Evolutionary conservation across 495 filamentous ascomycete species (phyloP).

Genomic region (Lichina pygmaea): DNA sequence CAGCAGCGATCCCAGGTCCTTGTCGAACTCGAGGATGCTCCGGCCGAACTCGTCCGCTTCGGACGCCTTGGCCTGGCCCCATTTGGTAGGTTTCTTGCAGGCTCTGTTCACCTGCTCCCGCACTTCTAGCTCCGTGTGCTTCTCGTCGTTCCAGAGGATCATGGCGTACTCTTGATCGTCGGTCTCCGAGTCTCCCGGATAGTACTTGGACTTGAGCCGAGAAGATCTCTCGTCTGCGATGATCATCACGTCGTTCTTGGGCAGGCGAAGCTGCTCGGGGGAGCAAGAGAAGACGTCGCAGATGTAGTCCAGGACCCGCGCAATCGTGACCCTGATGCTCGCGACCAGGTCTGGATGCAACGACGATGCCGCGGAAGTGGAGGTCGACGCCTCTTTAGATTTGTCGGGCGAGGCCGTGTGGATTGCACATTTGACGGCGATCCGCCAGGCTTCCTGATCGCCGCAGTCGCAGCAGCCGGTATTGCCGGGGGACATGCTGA

Average conservation of each 20-base stretch:
- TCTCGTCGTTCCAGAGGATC: slow-evolving; percentile 96
- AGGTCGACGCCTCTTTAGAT: slow-evolving; percentile 27
- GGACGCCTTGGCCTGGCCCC: slow-evolving; percentile 47
- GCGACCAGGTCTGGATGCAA: slow-evolving; percentile 48
- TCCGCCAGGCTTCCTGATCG: slow-evolving; percentile 75
- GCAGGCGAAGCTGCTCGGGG: slow-evolving; percentile 71
- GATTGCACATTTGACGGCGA: slow-evolving; percentile 76
- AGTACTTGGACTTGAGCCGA: slow-evolving; percentile 41
- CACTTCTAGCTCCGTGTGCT: slow-evolving; percentile 87
- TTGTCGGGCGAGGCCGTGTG: slow-evolving; percentile 35
- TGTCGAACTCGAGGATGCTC: slow-evolving; percentile 51
- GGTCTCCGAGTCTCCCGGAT: slow-evolving; percentile 25
- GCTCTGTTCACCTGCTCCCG: slow-evolving; percentile 69
- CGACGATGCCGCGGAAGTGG: slow-evolving; percentile 24
- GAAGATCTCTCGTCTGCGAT: slow-evolving; percentile 57
- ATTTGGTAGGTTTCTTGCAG: slow-evolving; percentile 41
- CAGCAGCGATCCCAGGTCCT: slow-evolving; percentile 42
- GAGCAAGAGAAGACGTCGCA: slow-evolving; percentile 95
- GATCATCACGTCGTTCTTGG: slow-evolving; percentile 58
- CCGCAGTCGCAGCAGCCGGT: slow-evolving; percentile 95
- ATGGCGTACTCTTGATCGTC: slow-evolving; percentile 51
- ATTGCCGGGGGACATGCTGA: slow-evolving; percentile 65
- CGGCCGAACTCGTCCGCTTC: slow-evolving; percentile 74
- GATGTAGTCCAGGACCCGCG: slow-evolving; percentile 68
- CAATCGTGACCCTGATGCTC: slow-evolving; percentile 59